These are phyloP conservation scores for Heimioporus retisporus DNA, from an alignment of 1,284 basidiomycete species.

Conservation along the genomic window DNA sequence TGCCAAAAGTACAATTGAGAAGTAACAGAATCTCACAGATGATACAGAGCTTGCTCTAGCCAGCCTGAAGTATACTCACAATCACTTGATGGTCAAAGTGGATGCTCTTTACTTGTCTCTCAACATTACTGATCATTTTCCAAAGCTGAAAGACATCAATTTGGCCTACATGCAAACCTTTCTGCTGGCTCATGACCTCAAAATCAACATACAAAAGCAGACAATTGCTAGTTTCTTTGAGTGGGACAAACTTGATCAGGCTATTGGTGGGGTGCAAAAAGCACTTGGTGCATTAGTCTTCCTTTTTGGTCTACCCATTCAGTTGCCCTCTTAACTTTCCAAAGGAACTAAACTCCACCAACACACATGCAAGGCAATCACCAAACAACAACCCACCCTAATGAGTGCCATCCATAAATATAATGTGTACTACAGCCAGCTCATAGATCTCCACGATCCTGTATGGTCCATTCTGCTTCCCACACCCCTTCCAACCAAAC, in stretches of 20 bases:
- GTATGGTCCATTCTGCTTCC: background rate
- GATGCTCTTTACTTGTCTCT: conserved; percentile 48
- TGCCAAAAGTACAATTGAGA: background rate
- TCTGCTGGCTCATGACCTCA: conserved; percentile 45
- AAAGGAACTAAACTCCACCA: conserved; percentile 20
- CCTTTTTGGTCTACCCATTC: no score
- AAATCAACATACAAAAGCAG: conserved; percentile 49
- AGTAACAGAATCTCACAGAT: no score
- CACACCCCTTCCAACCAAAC: background rate
- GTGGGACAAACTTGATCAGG: conserved; percentile 50
- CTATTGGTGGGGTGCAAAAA: conserved; percentile 44
- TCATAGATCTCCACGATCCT: background rate
- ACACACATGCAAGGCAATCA: conserved; percentile 13
- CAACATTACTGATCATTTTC: conserved; percentile 38
- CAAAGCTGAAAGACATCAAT: background rate
- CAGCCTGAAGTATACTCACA: conserved; percentile 30
- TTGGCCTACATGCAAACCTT: background rate
- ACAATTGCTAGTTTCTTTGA: conserved; percentile 49
- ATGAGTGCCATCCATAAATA: conserved; percentile 19
- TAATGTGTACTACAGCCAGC: conserved; percentile 14
- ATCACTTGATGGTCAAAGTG: conserved; percentile 29
- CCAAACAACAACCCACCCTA: conserved; percentile 9
- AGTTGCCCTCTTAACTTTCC: background rate
- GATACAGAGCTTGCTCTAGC: conserved; percentile 26
- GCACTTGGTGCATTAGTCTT: no score